A percentile compares a stretch with the other conserved stretches of the same genome.
Conservation (phyloP, 345 rosid species). For the Citrus unshiu region DNA sequence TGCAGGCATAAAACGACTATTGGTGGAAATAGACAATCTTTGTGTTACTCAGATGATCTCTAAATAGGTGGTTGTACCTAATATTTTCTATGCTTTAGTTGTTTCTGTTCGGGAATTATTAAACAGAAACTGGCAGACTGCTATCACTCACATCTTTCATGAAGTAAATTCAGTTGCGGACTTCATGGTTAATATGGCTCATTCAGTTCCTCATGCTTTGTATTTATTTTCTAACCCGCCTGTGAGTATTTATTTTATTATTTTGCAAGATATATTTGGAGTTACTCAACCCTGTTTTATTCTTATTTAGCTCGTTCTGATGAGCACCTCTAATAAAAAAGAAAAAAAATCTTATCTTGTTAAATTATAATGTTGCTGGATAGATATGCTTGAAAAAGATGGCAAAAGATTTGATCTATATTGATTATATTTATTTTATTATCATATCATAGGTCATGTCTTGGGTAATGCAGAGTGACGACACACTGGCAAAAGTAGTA, state of each 20-base stretch:
- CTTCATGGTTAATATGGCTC: fast-evolving
- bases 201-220: too few relatives aligned
- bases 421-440: too few relatives aligned
- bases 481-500: not conserved
- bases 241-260: fast-evolving
- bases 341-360: not conserved
- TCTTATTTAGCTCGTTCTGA: fast-evolving
- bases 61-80: too few relatives aligned
- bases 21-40: too few relatives aligned
- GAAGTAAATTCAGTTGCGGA: too few relatives aligned
- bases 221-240: fast-evolving
- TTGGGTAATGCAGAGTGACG: not conserved
- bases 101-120: too few relatives aligned
- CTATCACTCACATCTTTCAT: fast-evolving
- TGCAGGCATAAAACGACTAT: fast-evolving
- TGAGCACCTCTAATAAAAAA: too few relatives aligned
- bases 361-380: not conserved
- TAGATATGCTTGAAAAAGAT: not conserved
- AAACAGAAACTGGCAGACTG: too few relatives aligned
- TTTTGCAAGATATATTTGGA: fast-evolving
- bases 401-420: not conserved
- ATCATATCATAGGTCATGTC: not conserved
- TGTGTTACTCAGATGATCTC: too few relatives aligned
- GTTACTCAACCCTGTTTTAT: fast-evolving
- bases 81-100: too few relatives aligned